phyloP scores from a whole-genome alignment of 495 filamentous ascomycete species.

The Glonium stellatum region DNA sequence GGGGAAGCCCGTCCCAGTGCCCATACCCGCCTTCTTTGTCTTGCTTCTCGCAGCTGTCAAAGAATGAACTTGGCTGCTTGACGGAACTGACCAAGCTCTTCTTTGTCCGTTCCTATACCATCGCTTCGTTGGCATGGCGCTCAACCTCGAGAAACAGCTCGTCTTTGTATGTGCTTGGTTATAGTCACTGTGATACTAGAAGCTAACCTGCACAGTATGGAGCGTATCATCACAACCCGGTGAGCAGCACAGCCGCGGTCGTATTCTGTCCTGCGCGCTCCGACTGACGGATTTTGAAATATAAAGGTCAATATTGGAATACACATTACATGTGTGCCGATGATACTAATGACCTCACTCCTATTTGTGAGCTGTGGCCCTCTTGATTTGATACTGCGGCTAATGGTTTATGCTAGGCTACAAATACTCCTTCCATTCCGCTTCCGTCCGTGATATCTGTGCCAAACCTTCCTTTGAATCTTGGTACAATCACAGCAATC shows the following conservation, averaged over 20 bases:
- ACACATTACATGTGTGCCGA: constrained; percentile 82
- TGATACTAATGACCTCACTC: constrained; percentile 72
- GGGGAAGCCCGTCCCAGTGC: not conserved
- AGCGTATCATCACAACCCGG: constrained; percentile 81
- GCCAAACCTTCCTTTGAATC: constrained; percentile 71
- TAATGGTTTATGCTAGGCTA: constrained; percentile 45
- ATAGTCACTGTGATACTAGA: not conserved
- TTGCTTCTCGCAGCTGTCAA: not conserved
- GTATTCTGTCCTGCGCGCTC: constrained; percentile 4
- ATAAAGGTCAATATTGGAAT: constrained; percentile 72
- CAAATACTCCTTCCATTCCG: constrained; percentile 67
- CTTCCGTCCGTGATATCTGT: constrained; percentile 63
- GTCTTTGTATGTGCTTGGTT: constrained; percentile 55
- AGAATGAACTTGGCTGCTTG: constrained; percentile 5
- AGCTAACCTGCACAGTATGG: constrained; percentile 64
- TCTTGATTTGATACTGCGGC: not conserved
- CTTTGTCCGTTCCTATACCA: constrained; percentile 3
- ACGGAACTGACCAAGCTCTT: not conserved
- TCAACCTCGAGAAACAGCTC: constrained; percentile 73
- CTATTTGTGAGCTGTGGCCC: constrained; percentile 57
- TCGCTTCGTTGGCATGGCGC: constrained; percentile 49
- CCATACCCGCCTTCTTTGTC: not conserved
- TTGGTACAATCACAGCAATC: constrained; percentile 66
- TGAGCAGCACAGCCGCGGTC: constrained; percentile 30
- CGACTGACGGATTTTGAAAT: constrained; percentile 8